phyloP scores from a whole-genome alignment of 768 basidiomycete genomes.

The Candolleomyces aberdarensis region DNA sequence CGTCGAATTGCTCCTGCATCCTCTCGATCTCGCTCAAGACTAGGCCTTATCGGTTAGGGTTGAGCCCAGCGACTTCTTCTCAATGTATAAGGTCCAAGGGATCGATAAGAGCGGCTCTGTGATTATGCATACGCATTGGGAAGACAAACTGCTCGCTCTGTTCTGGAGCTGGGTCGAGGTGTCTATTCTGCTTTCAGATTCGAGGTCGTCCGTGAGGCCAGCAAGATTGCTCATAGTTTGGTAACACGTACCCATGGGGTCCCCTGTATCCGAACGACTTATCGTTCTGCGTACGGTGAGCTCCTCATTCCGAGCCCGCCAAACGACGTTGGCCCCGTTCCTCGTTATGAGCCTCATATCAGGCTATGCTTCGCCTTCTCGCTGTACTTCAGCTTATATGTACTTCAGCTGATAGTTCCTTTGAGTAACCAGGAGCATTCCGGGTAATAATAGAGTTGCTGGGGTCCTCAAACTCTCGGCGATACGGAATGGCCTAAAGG shows the following conservation, averaged over 20 bases:
- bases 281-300: slow-evolving; percentile 56
- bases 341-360: too few relatives aligned
- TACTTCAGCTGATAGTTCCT: too few relatives aligned
- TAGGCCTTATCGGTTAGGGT: slow-evolving; percentile 76
- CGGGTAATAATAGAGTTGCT: too few relatives aligned
- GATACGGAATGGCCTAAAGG: too few relatives aligned
- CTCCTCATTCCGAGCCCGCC: neutral
- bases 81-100: slow-evolving; percentile 85
- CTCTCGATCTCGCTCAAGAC: slow-evolving; percentile 11
- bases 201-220: neutral
- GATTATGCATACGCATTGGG: slow-evolving; percentile 79
- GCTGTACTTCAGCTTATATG: too few relatives aligned
- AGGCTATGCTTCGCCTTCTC: too few relatives aligned
- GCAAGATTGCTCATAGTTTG: slow-evolving; percentile 57
- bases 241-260: slow-evolving; percentile 56
- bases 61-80: slow-evolving; percentile 73
- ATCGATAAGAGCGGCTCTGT: slow-evolving; percentile 83
- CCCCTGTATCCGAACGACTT: slow-evolving; percentile 78
- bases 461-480: too few relatives aligned
- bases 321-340: neutral
- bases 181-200: slow-evolving; percentile 37
- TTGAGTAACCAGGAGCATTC: too few relatives aligned
- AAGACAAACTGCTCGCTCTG: slow-evolving; percentile 76
- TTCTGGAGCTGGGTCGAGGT: slow-evolving; percentile 63
- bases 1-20: slow-evolving; percentile 49